These are phyloP conservation scores for Tieghemiomyces parasiticus DNA, from an alignment of 192 early-diverging fungal species.

Conservation along the genomic window DNA sequence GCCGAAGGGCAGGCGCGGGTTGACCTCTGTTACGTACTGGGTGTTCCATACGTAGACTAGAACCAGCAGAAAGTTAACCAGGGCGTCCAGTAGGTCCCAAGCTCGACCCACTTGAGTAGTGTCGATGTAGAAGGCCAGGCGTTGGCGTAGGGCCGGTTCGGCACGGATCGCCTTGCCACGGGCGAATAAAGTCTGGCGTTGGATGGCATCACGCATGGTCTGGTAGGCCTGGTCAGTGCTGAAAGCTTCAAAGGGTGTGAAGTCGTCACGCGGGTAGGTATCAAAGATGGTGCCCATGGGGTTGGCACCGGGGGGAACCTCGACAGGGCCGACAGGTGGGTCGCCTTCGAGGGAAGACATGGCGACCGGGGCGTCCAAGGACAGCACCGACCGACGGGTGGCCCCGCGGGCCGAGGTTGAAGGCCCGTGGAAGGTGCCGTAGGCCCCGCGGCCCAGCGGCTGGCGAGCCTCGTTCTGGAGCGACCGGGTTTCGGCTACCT, in stretches of 20 bases:
- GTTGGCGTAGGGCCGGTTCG: conserved; percentile 25
- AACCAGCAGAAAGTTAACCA: conserved; percentile 29
- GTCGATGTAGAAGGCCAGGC: conserved; percentile 32
- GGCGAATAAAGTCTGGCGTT: too few relatives aligned
- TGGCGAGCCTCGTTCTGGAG: too few relatives aligned
- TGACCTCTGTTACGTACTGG: conserved; percentile 21
- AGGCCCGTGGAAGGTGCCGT: too few relatives aligned
- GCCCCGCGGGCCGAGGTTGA: too few relatives aligned
- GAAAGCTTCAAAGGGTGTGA: conserved; percentile 5
- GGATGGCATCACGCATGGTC: conserved; percentile 1
- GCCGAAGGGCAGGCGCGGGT: conserved; percentile 28
- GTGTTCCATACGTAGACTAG: conserved; percentile 36
- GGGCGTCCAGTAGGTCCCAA: conserved; percentile 44
- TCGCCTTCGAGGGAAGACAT: too few relatives aligned
- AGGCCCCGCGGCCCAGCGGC: too few relatives aligned
- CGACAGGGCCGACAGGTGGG: neutral
- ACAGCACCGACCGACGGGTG: too few relatives aligned
- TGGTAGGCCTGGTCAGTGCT: conserved; percentile 7
- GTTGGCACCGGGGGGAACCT: neutral
- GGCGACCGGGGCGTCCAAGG: too few relatives aligned
- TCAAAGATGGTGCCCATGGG: neutral
- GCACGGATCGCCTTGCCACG: too few relatives aligned
- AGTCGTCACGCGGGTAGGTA: conserved; percentile 3
- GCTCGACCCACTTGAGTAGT: conserved; percentile 27
- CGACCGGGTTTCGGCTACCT: too few relatives aligned